Percentiles rank a stretch among this genome's conserved stretches.
phyloP scores from a whole-genome alignment of 768 basidiomycete genomes.

The Amanita jacksonii region DNA sequence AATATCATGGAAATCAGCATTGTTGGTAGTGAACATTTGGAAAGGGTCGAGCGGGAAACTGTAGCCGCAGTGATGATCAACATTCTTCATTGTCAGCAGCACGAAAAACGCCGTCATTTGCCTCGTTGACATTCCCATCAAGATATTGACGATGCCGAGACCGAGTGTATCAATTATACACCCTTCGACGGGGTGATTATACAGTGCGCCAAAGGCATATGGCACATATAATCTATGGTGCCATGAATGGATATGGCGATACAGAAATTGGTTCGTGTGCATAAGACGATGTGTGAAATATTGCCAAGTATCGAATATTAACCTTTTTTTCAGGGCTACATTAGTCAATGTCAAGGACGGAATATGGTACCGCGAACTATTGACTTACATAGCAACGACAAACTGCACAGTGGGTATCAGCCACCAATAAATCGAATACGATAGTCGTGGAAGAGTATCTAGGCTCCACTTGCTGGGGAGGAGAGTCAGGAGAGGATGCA shows the following conservation, averaged over 20 bases:
- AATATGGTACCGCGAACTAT: background rate
- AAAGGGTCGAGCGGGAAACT: constrained; percentile 84
- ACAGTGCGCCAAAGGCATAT: constrained; percentile 92
- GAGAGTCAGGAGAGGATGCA: constrained; percentile 30
- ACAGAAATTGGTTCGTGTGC: constrained; percentile 87
- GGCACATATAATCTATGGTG: constrained; percentile 96
- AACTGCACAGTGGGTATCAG: constrained; percentile 68
- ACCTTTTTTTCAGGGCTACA: constrained; percentile 35
- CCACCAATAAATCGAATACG: constrained; percentile 89
- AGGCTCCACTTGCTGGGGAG: constrained; percentile 37
- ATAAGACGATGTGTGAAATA: constrained; percentile 94
- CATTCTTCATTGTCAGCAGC: constrained; percentile 83
- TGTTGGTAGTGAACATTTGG: constrained; percentile 78
- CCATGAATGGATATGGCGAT: constrained; percentile 84
- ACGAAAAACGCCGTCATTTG: constrained; percentile 80
- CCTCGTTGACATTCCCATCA: constrained; percentile 62
- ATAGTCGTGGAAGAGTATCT: constrained; percentile 24
- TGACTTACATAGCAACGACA: constrained; percentile 68
- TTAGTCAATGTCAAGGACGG: constrained; percentile 5
- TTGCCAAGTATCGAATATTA: constrained; percentile 96
- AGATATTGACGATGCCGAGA: constrained; percentile 61
- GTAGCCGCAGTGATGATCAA: constrained; percentile 95
- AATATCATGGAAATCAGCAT: constrained; percentile 96
- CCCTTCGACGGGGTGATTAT: constrained; percentile 96
- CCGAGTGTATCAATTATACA: constrained; percentile 83